These are phyloP conservation scores for Xylaria telfairii DNA, from an alignment of 495 filamentous ascomycete species.

Conservation along the genomic window DNA sequence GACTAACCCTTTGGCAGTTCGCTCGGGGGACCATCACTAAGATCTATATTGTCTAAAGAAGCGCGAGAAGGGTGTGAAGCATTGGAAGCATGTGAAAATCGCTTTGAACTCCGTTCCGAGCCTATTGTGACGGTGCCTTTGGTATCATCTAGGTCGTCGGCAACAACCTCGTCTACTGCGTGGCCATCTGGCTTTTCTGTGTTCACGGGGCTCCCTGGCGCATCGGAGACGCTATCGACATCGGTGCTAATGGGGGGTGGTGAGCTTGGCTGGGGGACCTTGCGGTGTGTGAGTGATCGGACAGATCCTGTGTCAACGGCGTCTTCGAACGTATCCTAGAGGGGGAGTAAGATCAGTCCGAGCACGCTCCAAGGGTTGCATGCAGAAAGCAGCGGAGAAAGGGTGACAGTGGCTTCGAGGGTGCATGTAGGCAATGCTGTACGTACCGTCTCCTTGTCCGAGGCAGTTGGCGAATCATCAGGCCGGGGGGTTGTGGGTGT, in stretches of 20 bases:
- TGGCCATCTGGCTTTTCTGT: conserved; percentile 37
- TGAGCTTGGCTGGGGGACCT: conserved; percentile 51
- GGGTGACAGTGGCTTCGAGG: conserved; percentile 14
- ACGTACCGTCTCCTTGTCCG: conserved; percentile 51
- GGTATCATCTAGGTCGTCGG: conserved; percentile 31
- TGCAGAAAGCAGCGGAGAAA: conserved; percentile 7
- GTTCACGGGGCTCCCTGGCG: conserved; percentile 32
- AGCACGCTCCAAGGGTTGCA: background rate
- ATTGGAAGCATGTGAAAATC: conserved; percentile 66
- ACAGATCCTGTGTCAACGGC: conserved; percentile 64
- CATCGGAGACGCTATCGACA: conserved; percentile 23
- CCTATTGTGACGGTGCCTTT: conserved; percentile 52
- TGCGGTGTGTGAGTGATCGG: conserved; percentile 55
- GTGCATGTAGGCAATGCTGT: conserved; percentile 1
- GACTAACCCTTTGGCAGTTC: conserved; percentile 41
- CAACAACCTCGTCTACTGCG: conserved; percentile 27
- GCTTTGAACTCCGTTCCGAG: conserved; percentile 64
- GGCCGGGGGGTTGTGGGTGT: conserved; percentile 33
- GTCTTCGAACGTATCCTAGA: conserved; percentile 80
- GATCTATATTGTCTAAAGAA: conserved; percentile 73
- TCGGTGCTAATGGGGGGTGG: conserved; percentile 37
- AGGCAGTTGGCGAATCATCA: conserved; percentile 37
- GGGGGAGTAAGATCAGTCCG: conserved; percentile 26
- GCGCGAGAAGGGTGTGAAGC: conserved; percentile 64
- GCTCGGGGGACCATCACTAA: conserved; percentile 61